phyloP scores from a whole-genome alignment of 179 eudicot species.

The Dionaea muscipula region DNA sequence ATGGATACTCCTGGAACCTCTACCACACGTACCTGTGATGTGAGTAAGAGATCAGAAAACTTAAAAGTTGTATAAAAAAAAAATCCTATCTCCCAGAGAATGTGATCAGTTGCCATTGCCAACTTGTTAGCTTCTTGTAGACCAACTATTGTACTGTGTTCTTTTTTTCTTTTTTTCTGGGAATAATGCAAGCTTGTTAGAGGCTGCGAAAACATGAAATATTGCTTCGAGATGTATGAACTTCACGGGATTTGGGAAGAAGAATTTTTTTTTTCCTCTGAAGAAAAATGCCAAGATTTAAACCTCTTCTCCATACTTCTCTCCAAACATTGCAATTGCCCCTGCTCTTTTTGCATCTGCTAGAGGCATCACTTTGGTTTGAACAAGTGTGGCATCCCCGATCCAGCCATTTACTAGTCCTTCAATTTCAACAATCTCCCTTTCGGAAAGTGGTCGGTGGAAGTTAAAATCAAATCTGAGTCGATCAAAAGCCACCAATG shows the following conservation, averaged over 20 bases:
- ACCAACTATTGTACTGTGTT: too few relatives aligned
- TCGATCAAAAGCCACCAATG: conserved; percentile 89
- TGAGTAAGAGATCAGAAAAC: conserved; percentile 1
- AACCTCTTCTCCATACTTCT: conserved; percentile 88
- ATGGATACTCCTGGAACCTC: conserved; percentile 96
- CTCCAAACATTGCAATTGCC: conserved; percentile 94
- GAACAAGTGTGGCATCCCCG: conserved; percentile 54
- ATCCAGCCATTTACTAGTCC: conserved; percentile 71
- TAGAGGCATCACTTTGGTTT: conserved; percentile 73
- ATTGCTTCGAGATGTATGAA: neutral
- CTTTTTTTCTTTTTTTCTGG: too few relatives aligned
- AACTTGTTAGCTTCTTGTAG: too few relatives aligned
- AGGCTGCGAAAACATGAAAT: neutral
- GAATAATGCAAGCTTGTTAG: too few relatives aligned
- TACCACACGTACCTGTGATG: conserved; percentile 73
- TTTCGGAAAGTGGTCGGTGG: conserved; percentile 58
- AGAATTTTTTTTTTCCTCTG: too few relatives aligned
- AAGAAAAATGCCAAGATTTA: neutral
- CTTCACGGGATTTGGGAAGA: neutral
- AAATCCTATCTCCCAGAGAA: too few relatives aligned
- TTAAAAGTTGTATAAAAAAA: neutral
- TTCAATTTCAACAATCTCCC: conserved; percentile 64
- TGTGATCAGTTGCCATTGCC: too few relatives aligned
- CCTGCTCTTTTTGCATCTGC: conserved; percentile 81
- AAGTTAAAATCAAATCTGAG: conserved; percentile 92